Evolutionary conservation across 2,329 filamentous ascomycete genomes (phyloP), one percentile per base, ranked within the genome.

Genomic region (Alternaria viburni): DNA sequence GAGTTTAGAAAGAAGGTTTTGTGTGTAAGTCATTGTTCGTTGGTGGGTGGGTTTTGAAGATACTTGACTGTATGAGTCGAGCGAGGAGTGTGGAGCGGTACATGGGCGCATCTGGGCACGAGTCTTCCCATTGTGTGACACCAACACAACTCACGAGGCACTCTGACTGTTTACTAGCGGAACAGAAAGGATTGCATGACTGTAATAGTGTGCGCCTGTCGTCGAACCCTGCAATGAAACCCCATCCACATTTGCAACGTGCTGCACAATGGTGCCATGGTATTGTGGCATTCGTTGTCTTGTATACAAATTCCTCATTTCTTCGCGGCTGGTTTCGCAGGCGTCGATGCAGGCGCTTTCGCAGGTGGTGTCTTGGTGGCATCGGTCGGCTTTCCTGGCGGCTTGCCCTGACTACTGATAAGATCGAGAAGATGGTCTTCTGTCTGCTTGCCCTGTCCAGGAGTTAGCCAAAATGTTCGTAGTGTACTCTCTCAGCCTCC

Each of bases 371-470:
- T 59, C 23, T 71, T 74, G 11, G 64, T 56, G 11, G 68, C 60
- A 51, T 67, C 62, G 44, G 61, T 61, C 49, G 64, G 59, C 57
- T 71, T 62, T 23, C 59, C 62, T 26, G 57, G 49, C 23, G 54
- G 47, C 25, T 61, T 62, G 56, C 65, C 65, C 28, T 74, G 71
- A 15, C 74, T 71, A 52, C 77, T 76, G 26, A 79, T 78, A 21
- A 79, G 65, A 59, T 78, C 76, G 43, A 77, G 46, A 6, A 78
- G 63, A 59, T 75, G 72, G 43, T 77, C 76, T 23, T 57, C 63
- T 5, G 62, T 63, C 60, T 70, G 66, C 51, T 68, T 63, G 57
- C 58, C 61, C 71, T 74, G 28, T 25, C 12, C 5, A 13, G 36
- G 13, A 44, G 52, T 70, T 25, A 63, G 52, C 46, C 11, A 30